Evolutionary conservation across 345 rosid genomes (phyloP).

Genomic region (Moricandia arvensis): DNA sequence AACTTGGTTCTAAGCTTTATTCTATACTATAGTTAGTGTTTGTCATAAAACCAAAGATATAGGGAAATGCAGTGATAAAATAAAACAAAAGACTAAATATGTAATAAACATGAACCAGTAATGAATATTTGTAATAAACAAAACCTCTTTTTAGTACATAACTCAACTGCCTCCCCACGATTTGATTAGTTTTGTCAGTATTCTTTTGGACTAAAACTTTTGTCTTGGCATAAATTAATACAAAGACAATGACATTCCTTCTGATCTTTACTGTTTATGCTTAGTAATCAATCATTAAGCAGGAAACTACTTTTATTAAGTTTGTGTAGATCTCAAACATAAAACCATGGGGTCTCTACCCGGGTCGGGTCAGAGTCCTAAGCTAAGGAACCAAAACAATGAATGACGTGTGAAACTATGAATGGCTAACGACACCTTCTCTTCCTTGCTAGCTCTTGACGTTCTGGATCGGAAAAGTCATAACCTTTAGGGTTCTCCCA

Average conservation of each 20-base stretch:
- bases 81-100: neutral
- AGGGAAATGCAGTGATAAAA: neutral
- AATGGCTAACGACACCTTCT: slow-evolving; percentile 3
- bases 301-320: neutral
- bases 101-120: neutral
- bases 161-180: neutral
- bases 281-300: neutral
- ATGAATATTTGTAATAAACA: neutral
- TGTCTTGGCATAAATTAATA: slow-evolving; percentile 2
- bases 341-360: neutral
- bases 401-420: slow-evolving; percentile 12
- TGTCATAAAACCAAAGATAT: neutral
- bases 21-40: neutral
- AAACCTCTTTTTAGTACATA: neutral
- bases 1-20: too few species aligned
- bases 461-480: slow-evolving; percentile 35
- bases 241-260: slow-evolving; percentile 21
- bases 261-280: neutral
- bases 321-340: neutral
- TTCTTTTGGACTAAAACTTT: neutral
- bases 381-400: slow-evolving; percentile 11
- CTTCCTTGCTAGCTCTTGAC: slow-evolving; percentile 28
- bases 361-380: neutral
- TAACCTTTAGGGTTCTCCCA: neutral
- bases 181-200: neutral